Base-by-base conservation (phyloP, 441 rosid species). In the Adansonia madagascariensis region DNA sequence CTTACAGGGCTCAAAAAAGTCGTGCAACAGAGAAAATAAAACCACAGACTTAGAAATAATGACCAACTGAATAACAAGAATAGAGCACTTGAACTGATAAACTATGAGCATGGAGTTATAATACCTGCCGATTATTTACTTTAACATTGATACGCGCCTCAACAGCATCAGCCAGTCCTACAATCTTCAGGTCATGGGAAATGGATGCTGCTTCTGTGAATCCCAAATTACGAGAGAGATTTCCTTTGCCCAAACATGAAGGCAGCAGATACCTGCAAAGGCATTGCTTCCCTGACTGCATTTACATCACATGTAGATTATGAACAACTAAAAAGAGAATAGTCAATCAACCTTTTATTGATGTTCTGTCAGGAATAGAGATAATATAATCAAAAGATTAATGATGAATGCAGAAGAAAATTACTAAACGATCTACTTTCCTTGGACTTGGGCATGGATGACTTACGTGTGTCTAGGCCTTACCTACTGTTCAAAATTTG, bases 261-360 rank as follows among this genome's bases (percentile, higher is more conserved):
- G 98, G 97, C 57, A 97, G 71, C 75, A 81, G 81, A 89, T 88
- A 97, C 80, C 87, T 91, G 84, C 98, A 94, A 71, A 94, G 87
- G 85, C 97, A 97, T 81, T 89, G 97, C 81, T 90, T 89, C 76
- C 99, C 99, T 75, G 98, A 88, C 99, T 97, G 94, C 90, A 90
- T 67, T 80, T 43, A 74, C 63, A 75, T 75, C 53, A 85, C 60
- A 75, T 27, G 62, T 78, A 53, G 68, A 66, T 64, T 68, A 66
- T 65, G 31, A 75, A 55, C 43, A 41, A 67, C 15, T 14, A 55
- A 43, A 60, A 63, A 79, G 20, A 47, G 44, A 6, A 60, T 64
- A n/a, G 73, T 68, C 56, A 47, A 31, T 70, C 74, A 50, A 70
- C 44, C 44, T 24, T 50, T 27, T 50, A 70, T 70, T 50, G 46